These are phyloP conservation scores for Taphrina confusa DNA, from an alignment of 1,139 yeast genomes.

Conservation along the genomic window DNA sequence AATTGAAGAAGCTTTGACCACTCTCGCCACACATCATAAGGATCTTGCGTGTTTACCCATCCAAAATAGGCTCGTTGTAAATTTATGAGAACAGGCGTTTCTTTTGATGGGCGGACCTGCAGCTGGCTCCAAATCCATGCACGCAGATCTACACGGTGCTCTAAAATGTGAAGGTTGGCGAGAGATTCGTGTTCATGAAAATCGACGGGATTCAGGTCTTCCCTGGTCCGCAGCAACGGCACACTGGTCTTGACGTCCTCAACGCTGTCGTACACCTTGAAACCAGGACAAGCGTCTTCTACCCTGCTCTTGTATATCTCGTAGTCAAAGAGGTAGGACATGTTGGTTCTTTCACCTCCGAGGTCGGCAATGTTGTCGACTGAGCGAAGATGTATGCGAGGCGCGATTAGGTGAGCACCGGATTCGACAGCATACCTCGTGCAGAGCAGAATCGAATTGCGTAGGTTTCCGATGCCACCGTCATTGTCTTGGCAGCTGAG, in stretches of 20 bases:
- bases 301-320: not conserved
- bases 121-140: not conserved
- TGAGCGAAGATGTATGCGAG: slow-evolving; percentile 7
- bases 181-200: slow-evolving; percentile 2
- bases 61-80: not conserved
- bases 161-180: not conserved
- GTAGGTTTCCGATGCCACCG: slow-evolving; percentile 20
- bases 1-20: slow-evolving; percentile 5
- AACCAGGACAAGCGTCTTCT: slow-evolving; percentile 13
- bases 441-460: slow-evolving; percentile 7
- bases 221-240: not conserved
- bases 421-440: slow-evolving; percentile 13
- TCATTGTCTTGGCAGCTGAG: slow-evolving; percentile 2
- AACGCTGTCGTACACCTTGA: slow-evolving; percentile 3
- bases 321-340: slow-evolving; percentile 17
- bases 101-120: not conserved
- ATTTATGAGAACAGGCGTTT: not conserved
- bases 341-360: not conserved
- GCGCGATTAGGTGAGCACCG: slow-evolving; percentile 18
- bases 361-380: not conserved
- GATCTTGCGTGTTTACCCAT: slow-evolving; percentile 1
- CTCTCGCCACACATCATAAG: slow-evolving; percentile 4
- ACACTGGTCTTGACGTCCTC: not conserved
- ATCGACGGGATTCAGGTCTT: not conserved
- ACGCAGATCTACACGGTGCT: slow-evolving; percentile 1